Evolutionary conservation across 2,329 filamentous ascomycete genomes (phyloP).

Genomic region (Cladophialophora psammophila): DNA sequence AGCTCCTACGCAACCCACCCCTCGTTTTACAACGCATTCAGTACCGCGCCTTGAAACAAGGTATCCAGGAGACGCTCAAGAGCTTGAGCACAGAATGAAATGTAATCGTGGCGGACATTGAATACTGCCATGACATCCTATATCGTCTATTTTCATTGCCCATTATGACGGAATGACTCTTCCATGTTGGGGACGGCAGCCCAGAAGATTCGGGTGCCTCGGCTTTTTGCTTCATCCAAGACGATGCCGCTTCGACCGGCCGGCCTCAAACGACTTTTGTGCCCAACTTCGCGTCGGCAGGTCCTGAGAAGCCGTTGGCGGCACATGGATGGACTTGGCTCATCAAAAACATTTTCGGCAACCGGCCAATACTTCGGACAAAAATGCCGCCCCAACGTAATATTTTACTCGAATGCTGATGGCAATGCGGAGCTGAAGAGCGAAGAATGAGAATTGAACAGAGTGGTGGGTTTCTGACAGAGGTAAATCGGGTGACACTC

Average conservation of each 20-base stretch:
- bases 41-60: slow-evolving; percentile 22
- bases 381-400: no score
- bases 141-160: not conserved
- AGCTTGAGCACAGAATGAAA: slow-evolving; percentile 14
- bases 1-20: slow-evolving; percentile 18
- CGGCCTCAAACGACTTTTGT: not conserved
- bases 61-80: slow-evolving; percentile 21
- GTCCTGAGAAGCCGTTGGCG: no score
- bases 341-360: no score
- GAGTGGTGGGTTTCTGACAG: no score
- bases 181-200: not conserved
- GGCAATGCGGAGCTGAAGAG: no score
- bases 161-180: not conserved
- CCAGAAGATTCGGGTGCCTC: not conserved
- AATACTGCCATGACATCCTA: not conserved
- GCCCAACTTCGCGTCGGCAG: no score
- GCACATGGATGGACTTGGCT: no score
- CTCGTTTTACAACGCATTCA: slow-evolving; percentile 19
- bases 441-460: no score
- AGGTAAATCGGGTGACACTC: not conserved
- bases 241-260: not conserved
- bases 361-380: no score
- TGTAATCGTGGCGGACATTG: not conserved
- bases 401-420: no score
- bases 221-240: not conserved